A percentile compares a stretch with the other conserved stretches of the same genome.
Conservation (phyloP, 129 eudicot genomes). For the Smallanthus sonchifolius region DNA sequence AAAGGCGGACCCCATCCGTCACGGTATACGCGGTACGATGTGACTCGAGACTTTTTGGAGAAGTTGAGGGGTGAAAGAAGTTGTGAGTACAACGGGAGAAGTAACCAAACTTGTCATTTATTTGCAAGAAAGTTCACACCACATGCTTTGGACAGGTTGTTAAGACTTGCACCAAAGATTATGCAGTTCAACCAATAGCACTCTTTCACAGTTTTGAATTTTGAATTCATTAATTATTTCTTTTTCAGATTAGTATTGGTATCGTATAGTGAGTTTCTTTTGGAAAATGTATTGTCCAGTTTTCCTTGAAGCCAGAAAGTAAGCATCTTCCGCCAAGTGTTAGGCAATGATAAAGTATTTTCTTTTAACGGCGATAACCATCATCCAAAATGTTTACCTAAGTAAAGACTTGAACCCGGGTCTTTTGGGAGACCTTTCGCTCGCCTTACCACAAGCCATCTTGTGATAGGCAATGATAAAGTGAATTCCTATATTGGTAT, state of each 20-base stretch:
- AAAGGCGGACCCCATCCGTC: slow-evolving; percentile 52
- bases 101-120: slow-evolving; percentile 36
- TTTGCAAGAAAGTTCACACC: slow-evolving; percentile 57
- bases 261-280: slow-evolving; percentile 2
- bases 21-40: slow-evolving; percentile 32
- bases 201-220: neutral
- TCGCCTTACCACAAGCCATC: no score
- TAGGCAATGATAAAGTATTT: neutral
- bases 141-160: slow-evolving; percentile 41
- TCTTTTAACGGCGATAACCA: no score
- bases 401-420: no score
- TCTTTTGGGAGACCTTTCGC: no score
- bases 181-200: slow-evolving; percentile 30
- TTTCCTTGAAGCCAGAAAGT: no score
- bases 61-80: slow-evolving; percentile 27
- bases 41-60: slow-evolving; percentile 34
- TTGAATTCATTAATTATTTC: slow-evolving; percentile 3
- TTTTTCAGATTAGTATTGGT: neutral
- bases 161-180: slow-evolving; percentile 46
- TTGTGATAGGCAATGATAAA: neutral
- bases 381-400: no score
- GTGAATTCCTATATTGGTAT: neutral
- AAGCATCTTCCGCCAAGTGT: neutral
- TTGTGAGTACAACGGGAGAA: slow-evolving; percentile 44
- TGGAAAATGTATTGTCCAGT: no score